These are phyloP conservation scores for Apophysomyces sp. DNA, from an alignment of 371 early-diverging fungal genomes.

Conservation along the genomic window DNA sequence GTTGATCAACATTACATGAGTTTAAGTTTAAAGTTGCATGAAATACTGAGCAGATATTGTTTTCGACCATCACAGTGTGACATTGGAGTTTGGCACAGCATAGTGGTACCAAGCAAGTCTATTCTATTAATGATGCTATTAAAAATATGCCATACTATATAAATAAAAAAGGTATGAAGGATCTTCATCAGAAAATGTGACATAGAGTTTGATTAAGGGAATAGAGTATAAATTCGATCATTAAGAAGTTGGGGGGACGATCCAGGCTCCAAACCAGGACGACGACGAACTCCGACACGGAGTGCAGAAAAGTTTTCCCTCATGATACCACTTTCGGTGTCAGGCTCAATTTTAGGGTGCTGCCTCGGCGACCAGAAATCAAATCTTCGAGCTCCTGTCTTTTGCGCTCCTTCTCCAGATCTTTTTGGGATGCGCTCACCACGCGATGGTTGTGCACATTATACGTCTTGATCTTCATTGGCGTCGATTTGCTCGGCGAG, in stretches of 20 bases:
- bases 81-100: background rate
- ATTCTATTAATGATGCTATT: conserved; percentile 1
- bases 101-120: background rate
- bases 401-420: conserved; percentile 30
- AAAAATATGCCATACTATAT: conserved; percentile 1
- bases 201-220: background rate
- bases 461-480: conserved; percentile 13
- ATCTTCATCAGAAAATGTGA: background rate
- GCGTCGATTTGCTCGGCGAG: conserved; percentile 14
- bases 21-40: background rate
- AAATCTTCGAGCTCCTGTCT: conserved; percentile 42
- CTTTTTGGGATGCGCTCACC: conserved; percentile 6
- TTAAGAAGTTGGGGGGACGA: background rate
- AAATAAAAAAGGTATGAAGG: background rate
- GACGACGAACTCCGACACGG: background rate
- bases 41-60: background rate
- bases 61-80: background rate
- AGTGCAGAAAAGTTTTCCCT: background rate
- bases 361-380: conserved; percentile 42
- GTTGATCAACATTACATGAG: background rate
- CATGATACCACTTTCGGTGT: conserved; percentile 35
- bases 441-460: conserved; percentile 11
- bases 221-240: background rate
- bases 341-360: conserved; percentile 43
- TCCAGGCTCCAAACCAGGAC: background rate